Evolutionary conservation across 371 early-diverging fungal species (phyloP), one percentile per base, ranked within the genome.

Genomic region (Lichtheimia ramosa): DNA sequence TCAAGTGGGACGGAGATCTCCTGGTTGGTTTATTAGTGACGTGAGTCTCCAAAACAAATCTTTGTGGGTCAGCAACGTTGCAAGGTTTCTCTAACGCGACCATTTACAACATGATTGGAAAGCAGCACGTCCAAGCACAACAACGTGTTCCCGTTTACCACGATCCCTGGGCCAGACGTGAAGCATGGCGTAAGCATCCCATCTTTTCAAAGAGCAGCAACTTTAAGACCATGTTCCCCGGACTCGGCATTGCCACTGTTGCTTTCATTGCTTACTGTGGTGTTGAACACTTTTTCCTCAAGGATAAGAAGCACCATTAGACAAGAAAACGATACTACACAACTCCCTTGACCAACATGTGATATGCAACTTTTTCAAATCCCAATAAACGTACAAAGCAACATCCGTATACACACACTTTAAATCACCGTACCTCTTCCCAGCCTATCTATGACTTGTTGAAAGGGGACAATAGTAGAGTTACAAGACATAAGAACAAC

Each of bases 131-230:
- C 61, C 75, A 79, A 72, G 42, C 70, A 48, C 77, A 79, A 59
- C 64, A 62, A 48, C 64, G 62, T 54, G 62, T 58, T 24, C 74
- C 75, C 34, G 59, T 66, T 24, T 79, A 79, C 51, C 70, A 73
- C 71, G 90, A 92, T 68, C 95, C 95, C 25, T 95, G 95, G 95
- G 90, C 88, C 46, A 66, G 75, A 62, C 88, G 92, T 62, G 94
- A 95, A 64, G 89, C 89, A 54, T 95, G 94, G 94, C 89, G 96
- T 63, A 84, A 82, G 64, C 81, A 89, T 69, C 84, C 88, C 51
- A 83, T 91, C 72, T 95, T 92, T 70, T 86, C 89, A 25, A 74
- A 73, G 55, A 54, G 69, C 39, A 73, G 77, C 64, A 81, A 88
- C 66, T 62, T 91, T 51, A 76, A 79, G 49, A 81, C 81, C 69